These are phyloP conservation scores for Chytriomyces hyalinus DNA, from an alignment of 192 early-diverging fungal species.

Conservation along the genomic window DNA sequence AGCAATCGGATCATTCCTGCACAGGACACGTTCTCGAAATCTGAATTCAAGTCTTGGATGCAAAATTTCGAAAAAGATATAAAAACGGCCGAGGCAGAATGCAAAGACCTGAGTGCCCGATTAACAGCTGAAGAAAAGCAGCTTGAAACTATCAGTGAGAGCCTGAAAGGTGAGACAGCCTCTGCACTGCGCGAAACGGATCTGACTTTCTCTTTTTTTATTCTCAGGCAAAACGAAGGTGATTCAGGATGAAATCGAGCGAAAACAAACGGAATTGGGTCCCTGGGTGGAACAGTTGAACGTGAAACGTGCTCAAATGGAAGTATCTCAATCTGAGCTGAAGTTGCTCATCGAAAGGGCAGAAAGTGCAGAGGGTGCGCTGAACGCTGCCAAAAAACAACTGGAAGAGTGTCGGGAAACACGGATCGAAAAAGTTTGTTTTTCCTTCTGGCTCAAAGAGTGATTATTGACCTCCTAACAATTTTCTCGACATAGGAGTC, in stretches of 20 bases:
- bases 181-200: background rate
- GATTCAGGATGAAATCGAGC: constrained; percentile 81
- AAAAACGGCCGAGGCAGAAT: constrained; percentile 59
- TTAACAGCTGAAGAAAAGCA: constrained; percentile 68
- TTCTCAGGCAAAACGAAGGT: constrained; percentile 77
- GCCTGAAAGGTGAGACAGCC: constrained; percentile 64
- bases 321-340: constrained; percentile 81
- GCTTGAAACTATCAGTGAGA: constrained; percentile 79
- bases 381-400: constrained; percentile 41
- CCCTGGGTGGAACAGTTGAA: constrained; percentile 89
- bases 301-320: constrained; percentile 71
- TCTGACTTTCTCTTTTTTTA: constrained; percentile 5
- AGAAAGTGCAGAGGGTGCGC: constrained; percentile 32
- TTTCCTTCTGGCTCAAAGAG: background rate
- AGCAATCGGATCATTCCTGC: background rate
- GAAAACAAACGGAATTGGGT: constrained; percentile 80
- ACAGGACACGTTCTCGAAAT: constrained; percentile 57
- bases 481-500: background rate
- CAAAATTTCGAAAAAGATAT: constrained; percentile 72
- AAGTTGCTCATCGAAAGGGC: constrained; percentile 67
- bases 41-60: constrained; percentile 71
- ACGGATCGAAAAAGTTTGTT: constrained; percentile 42
- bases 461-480: background rate
- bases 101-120: constrained; percentile 65
- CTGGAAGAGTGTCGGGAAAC: constrained; percentile 55